Evolutionary conservation across 345 rosid genomes (phyloP), one percentile per base, ranked within the genome.

Genomic region (Gossypioides kirkii): DNA sequence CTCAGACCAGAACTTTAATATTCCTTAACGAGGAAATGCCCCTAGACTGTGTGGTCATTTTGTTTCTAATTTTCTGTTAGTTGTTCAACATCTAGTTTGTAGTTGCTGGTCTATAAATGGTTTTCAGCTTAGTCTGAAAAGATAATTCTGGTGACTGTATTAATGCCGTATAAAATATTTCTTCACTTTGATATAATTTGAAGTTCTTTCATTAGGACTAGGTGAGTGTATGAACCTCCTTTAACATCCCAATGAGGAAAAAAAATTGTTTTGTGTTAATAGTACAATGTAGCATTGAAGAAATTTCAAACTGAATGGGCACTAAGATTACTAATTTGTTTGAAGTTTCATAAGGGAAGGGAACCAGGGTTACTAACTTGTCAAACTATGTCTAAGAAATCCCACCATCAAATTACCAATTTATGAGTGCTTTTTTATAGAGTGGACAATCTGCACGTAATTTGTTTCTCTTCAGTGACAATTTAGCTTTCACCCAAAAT

Each of bases 221-320:
- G 49, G 23, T n/a, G 23, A 47, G 69, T 43, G 10, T 43, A 18
- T 65, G 69, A 65, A 11, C 53, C 10, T 42, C 50, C 52, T 65
- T 28, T 65, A 43, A 43, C 28, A 13, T 46, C 38, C 12, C 17
- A 50, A 32, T 17, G 6, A 69, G 4, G 45, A 50, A 8, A 23
- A 46, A 4, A 52, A n/a, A 1, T 10, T 50, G 2, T 54, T 20
- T 36, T 70, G 26, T 20, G n/a, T 32, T 55, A 9, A 22, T 70
- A 70, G 38, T 61, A 46, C 20, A 32, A n/a, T 16, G 76, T 73
- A 50, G 76, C 61, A 36, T 49, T 16, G 20, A 68, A 47, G 42
- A 69, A 69, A 16, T 69, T 69, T 50, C 58, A 28, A 8, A 49
- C 4, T 11, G 22, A 45, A 69, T 26, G 42, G 25, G 60, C 42